Conservation (phyloP, 2,329 filamentous ascomycete genomes). For the Hypomyces rosellus region DNA sequence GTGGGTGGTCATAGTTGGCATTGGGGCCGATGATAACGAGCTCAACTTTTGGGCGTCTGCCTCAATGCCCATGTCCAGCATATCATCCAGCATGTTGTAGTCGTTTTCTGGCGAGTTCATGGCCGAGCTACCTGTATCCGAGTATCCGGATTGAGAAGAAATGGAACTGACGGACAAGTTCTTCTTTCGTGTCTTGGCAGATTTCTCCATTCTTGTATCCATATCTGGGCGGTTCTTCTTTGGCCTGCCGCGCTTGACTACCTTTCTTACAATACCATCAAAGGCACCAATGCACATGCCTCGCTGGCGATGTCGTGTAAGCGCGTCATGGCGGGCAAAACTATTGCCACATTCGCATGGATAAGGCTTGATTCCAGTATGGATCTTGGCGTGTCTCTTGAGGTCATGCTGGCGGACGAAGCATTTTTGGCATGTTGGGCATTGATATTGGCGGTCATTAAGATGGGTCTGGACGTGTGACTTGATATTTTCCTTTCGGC, state of each 20-base stretch:
- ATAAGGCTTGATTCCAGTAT: constrained; percentile 92
- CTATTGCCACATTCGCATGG: constrained; percentile 90
- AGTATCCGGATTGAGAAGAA: constrained; percentile 50
- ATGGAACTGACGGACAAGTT: constrained; percentile 41
- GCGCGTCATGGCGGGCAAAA: constrained; percentile 90
- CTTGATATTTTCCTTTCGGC: constrained; percentile 98
- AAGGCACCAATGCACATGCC: constrained; percentile 97
- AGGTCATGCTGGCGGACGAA: constrained; percentile 97
- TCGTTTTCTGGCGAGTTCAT: constrained; percentile 47
- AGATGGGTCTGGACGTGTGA: constrained; percentile 97
- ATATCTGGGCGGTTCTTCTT: constrained; percentile 55
- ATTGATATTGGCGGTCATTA: constrained; percentile 91
- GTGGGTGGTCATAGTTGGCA: constrained; percentile 29
- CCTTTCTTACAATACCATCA: constrained; percentile 62
- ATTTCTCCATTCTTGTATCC: constrained; percentile 51
- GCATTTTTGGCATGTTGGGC: constrained; percentile 87
- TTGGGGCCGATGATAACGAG: constrained; percentile 41
- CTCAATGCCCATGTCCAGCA: constrained; percentile 38
- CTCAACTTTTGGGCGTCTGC: constrained; percentile 23
- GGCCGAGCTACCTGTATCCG: constrained; percentile 52
- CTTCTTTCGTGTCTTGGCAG: constrained; percentile 51
- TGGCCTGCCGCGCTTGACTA: constrained; percentile 57
- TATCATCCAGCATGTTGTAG: constrained; percentile 41
- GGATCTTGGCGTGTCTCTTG: constrained; percentile 95
- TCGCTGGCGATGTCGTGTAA: constrained; percentile 88